Percentiles rank a stretch among this genome's conserved stretches.
Conservation (phyloP, 202 grass and related monocot genomes). For the Schoenoplectus tabernaemontani region DNA sequence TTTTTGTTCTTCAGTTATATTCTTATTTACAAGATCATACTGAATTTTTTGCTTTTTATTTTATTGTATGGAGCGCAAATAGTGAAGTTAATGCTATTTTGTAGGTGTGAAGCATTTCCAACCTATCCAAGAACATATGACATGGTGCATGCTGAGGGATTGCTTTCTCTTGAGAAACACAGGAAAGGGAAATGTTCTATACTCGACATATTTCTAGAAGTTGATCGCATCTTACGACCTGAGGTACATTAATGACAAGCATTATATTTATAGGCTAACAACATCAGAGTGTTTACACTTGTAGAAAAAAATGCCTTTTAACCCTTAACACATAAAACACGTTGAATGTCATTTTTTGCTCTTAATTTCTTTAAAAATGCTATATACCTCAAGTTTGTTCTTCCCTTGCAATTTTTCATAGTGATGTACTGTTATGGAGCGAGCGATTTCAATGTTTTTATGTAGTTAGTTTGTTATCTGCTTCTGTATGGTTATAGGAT, state of each 20-base stretch:
- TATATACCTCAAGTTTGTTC: neutral
- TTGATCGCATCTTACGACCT: constrained; percentile 93
- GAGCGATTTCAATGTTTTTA: neutral
- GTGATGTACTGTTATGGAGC: neutral
- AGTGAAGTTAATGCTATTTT: constrained; percentile 10
- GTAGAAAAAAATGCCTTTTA: neutral
- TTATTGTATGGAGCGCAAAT: neutral
- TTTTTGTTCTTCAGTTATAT: constrained; percentile 1
- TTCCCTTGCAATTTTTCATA: neutral
- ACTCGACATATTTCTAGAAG: constrained; percentile 89
- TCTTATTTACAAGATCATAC: neutral
- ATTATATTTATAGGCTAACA: neutral
- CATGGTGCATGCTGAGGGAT: constrained; percentile 92
- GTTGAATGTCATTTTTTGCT: neutral
- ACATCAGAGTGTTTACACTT: neutral
- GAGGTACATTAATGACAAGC: constrained; percentile 55
- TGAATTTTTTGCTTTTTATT: neutral
- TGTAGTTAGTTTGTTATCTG: too few species aligned
- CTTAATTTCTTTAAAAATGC: neutral
- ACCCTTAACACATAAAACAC: neutral
- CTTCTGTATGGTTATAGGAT: too few species aligned
- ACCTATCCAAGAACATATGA: constrained; percentile 99
- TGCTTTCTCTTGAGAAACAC: constrained; percentile 52
- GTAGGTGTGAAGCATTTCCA: constrained; percentile 97
- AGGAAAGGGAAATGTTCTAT: constrained; percentile 61